These are phyloP conservation scores for Tolypocladium amazonense DNA, from an alignment of 2,329 filamentous ascomycete species.

Conservation along the genomic window DNA sequence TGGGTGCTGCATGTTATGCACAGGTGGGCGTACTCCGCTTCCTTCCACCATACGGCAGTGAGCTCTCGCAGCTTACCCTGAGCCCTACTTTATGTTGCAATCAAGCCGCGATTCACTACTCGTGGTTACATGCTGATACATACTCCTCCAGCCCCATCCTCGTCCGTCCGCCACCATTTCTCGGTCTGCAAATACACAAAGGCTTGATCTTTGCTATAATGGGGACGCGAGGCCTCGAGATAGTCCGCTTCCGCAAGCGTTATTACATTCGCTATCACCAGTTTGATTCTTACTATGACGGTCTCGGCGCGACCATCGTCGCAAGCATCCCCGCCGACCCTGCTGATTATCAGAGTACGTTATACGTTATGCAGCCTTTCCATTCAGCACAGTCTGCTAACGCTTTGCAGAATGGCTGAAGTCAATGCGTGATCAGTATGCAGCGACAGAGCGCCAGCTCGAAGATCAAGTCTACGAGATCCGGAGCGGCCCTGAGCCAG, in stretches of 20 bases:
- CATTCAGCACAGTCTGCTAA: background rate
- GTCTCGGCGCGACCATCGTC: conserved; percentile 2
- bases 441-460: conserved; percentile 1
- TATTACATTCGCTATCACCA: conserved; percentile 5
- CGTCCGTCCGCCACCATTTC: background rate
- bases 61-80: too few species aligned
- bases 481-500: background rate
- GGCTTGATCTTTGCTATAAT: background rate
- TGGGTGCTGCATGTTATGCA: too few species aligned
- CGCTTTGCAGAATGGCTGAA: conserved; percentile 4
- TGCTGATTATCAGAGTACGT: conserved; percentile 3
- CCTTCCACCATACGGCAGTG: too few species aligned
- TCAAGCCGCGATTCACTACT: too few species aligned
- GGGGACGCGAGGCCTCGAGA: conserved; percentile 6
- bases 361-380: background rate
- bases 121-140: too few species aligned
- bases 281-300: conserved; percentile 3
- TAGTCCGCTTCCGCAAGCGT: conserved; percentile 6
- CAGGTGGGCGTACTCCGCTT: too few species aligned
- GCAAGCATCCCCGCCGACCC: conserved; percentile 1
- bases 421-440: conserved; percentile 1
- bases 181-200: background rate
- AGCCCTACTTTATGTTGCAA: too few species aligned
- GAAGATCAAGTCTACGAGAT: conserved; percentile 3
- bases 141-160: background rate